These are phyloP conservation scores for Pythium dissimile DNA, from an alignment of 352 stramenopile genomes.

Conservation along the genomic window DNA sequence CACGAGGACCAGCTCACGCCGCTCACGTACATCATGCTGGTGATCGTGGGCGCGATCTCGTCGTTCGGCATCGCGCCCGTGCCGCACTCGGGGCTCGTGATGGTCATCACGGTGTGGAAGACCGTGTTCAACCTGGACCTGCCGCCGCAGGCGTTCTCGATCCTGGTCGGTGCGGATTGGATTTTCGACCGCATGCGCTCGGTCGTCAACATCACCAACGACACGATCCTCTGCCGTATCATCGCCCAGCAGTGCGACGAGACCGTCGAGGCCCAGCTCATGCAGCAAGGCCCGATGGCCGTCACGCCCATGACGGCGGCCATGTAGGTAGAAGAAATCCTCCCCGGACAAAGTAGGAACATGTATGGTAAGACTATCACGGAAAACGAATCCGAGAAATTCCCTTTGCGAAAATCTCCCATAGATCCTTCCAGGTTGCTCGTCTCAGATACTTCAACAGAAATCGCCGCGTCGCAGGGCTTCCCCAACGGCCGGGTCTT, in stretches of 20 bases:
- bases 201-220: constrained; percentile 77
- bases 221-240: constrained; percentile 79
- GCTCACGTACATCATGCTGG: constrained; percentile 58
- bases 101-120: constrained; percentile 75
- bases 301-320: not conserved
- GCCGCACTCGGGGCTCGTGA: constrained; percentile 64
- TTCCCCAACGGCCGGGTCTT: too few species aligned
- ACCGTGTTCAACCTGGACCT: constrained; percentile 60
- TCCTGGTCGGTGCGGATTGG: constrained; percentile 68
- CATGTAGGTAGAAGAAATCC: not conserved
- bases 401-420: too few species aligned
- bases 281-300: not conserved
- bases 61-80: constrained; percentile 71
- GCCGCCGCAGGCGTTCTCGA: constrained; percentile 48
- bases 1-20: constrained; percentile 47
- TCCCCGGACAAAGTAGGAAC: too few species aligned
- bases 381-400: too few species aligned
- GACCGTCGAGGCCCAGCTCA: constrained; percentile 26
- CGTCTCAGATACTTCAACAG: too few species aligned
- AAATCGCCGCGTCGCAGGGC: too few species aligned
- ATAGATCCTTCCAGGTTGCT: too few species aligned
- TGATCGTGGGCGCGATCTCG: constrained; percentile 53
- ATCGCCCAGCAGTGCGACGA: constrained; percentile 71
- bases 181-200: constrained; percentile 68
- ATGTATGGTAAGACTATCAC: too few species aligned